phyloP scores from a whole-genome alignment of 73 alveolate species.

The Paramecium tetraurelia region DNA sequence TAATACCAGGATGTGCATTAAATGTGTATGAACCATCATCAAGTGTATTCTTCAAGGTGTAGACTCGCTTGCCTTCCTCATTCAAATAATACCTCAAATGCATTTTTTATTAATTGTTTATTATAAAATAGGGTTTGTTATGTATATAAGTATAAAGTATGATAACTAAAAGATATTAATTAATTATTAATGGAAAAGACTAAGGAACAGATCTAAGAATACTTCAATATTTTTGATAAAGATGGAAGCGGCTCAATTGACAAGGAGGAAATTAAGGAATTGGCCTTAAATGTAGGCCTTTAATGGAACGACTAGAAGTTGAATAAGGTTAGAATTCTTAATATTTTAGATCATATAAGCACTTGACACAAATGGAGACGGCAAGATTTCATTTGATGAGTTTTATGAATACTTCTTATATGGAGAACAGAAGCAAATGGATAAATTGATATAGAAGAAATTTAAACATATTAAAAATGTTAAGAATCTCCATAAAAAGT shows the following conservation, averaged over 20 bases:
- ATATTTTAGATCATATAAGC: background rate
- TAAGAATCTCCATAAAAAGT: slow-evolving; percentile 4
- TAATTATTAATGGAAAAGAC: slow-evolving; percentile 36
- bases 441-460: background rate
- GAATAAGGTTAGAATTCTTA: background rate
- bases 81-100: background rate
- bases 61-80: background rate
- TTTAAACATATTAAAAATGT: slow-evolving; percentile 34
- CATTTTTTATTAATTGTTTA: background rate
- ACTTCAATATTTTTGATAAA: slow-evolving; percentile 17
- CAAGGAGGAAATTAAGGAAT: slow-evolving; percentile 17
- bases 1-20: slow-evolving; percentile 29
- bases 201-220: slow-evolving; percentile 22
- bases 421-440: background rate
- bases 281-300: background rate
- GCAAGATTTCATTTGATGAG: slow-evolving; percentile 46
- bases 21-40: background rate
- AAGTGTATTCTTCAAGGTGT: background rate
- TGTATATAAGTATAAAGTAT: background rate
- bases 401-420: slow-evolving; percentile 36
- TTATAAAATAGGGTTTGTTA: background rate
- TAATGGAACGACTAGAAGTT: background rate
- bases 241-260: slow-evolving; percentile 27
- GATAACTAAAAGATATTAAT: background rate
- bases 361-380: slow-evolving; percentile 44